phyloP scores from a whole-genome alignment of 768 basidiomycete species.

The Pisolithus marmoratus region DNA sequence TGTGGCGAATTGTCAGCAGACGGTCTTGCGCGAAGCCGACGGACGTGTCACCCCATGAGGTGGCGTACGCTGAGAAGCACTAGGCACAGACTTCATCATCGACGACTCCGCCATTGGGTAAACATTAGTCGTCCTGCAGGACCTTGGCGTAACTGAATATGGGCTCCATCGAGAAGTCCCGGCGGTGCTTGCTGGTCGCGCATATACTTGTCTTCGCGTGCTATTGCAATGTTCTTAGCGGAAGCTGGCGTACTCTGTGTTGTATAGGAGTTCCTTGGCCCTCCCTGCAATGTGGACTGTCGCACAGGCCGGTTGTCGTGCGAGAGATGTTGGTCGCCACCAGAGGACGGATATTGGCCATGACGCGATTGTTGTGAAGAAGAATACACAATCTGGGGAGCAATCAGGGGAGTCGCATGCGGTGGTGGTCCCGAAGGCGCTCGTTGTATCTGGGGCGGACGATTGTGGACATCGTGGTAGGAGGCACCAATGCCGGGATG shows the following conservation, averaged over 20 bases:
- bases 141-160: conserved; percentile 26
- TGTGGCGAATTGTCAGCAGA: conserved; percentile 19
- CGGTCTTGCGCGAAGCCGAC: conserved; percentile 19
- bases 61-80: conserved; percentile 22
- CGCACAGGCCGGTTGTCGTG: conserved; percentile 9
- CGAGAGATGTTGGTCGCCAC: conserved; percentile 7
- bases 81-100: conserved; percentile 23
- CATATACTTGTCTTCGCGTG: conserved; percentile 27
- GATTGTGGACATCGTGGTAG: conserved; percentile 7
- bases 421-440: conserved; percentile 13
- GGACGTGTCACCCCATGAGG: conserved; percentile 5
- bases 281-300: conserved; percentile 9
- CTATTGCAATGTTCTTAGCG: conserved; percentile 12
- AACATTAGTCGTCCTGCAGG: conserved; percentile 21
- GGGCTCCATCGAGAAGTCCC: conserved; percentile 15
- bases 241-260: conserved; percentile 23
- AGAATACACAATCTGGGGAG: conserved; percentile 13
- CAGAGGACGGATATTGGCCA: conserved; percentile 1
- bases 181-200: conserved; percentile 11
- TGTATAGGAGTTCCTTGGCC: conserved; percentile 27
- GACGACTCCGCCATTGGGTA: conserved; percentile 21
- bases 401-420: conserved; percentile 17
- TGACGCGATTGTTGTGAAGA: conserved; percentile 27
- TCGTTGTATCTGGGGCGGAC: conserved; percentile 10
- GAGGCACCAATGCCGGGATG: conserved; percentile 6